These are phyloP conservation scores for Fusarium pseudonygamai DNA, from an alignment of 2,329 filamentous ascomycete genomes.

Conservation along the genomic window DNA sequence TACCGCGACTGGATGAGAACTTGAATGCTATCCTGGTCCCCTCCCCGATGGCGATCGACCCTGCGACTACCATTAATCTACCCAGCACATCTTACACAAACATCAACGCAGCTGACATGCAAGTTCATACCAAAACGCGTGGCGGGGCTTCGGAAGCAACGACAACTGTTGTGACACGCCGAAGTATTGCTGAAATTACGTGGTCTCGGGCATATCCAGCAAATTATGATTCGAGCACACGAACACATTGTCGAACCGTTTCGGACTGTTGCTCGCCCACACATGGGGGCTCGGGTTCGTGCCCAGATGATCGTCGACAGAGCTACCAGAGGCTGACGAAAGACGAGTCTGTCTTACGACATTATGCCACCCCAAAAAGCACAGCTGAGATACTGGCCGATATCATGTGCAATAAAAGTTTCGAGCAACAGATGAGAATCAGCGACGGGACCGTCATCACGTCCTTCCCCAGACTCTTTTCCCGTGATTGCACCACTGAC, in stretches of 20 bases:
- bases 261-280: constrained; percentile 37
- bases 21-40: constrained; percentile 40
- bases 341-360: constrained; percentile 32
- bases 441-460: constrained; percentile 43
- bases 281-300: constrained; percentile 11
- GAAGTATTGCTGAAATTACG: constrained; percentile 45
- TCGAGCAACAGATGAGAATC: constrained; percentile 21
- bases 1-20: constrained; percentile 34
- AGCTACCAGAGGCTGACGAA: constrained; percentile 13
- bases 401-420: constrained; percentile 30
- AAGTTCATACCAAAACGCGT: constrained; percentile 34
- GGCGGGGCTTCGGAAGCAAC: constrained; percentile 29
- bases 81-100: constrained; percentile 46
- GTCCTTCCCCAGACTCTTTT: constrained; percentile 48
- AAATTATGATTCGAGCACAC: background rate
- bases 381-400: constrained; percentile 32
- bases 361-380: constrained; percentile 31
- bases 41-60: constrained; percentile 39
- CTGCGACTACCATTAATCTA: constrained; percentile 48
- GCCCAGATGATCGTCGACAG: constrained; percentile 19
- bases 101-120: constrained; percentile 33
- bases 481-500: constrained; percentile 47
- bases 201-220: constrained; percentile 37
- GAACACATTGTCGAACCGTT: constrained; percentile 18
- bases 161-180: constrained; percentile 44